These are phyloP conservation scores for Rhinocladiella mackenziei DNA, from an alignment of 2,329 filamentous ascomycete species.

Conservation along the genomic window DNA sequence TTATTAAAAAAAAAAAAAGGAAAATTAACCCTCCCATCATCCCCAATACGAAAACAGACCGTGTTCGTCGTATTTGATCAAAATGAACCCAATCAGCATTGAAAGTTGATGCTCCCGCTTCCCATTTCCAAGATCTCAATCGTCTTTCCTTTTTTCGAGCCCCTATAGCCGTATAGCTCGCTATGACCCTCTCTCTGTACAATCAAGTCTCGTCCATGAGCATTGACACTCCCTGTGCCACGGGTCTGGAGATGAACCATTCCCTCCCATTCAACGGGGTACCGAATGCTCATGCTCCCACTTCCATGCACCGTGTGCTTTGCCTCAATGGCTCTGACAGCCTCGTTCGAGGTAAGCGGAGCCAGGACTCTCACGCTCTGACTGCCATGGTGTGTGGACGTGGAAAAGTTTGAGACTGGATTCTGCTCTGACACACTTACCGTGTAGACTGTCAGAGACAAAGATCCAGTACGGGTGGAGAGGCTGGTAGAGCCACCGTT, in stretches of 20 bases:
- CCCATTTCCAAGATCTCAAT: slow-evolving; percentile 21
- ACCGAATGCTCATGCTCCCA: slow-evolving; percentile 30
- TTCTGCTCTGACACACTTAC: slow-evolving; percentile 19
- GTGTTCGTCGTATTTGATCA: too few species aligned
- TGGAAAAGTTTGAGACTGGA: slow-evolving; percentile 15
- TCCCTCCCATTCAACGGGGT: slow-evolving; percentile 35
- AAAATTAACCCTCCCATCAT: too few species aligned
- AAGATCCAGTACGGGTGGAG: slow-evolving; percentile 45
- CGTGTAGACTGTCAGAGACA: slow-evolving; percentile 46
- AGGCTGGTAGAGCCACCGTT: slow-evolving; percentile 42
- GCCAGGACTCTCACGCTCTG: slow-evolving; percentile 19
- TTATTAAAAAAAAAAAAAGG: too few species aligned
- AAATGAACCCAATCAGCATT: slow-evolving; percentile 19
- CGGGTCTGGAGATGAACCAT: slow-evolving; percentile 27
- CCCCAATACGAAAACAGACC: too few species aligned
- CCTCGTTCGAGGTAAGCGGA: slow-evolving; percentile 10
- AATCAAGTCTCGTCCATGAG: slow-evolving; percentile 30
- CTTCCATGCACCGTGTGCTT: slow-evolving; percentile 26
- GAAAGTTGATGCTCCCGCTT: slow-evolving; percentile 22
- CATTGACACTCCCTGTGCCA: slow-evolving; percentile 20
- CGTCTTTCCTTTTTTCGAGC: slow-evolving; percentile 14
- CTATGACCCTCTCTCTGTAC: slow-evolving; percentile 15
- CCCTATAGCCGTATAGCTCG: slow-evolving; percentile 25
- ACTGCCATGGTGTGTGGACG: slow-evolving; percentile 11
- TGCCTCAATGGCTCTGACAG: slow-evolving; percentile 21